These are phyloP conservation scores for Sporothrix protearum DNA, from an alignment of 2,329 filamentous ascomycete species.

Conservation along the genomic window DNA sequence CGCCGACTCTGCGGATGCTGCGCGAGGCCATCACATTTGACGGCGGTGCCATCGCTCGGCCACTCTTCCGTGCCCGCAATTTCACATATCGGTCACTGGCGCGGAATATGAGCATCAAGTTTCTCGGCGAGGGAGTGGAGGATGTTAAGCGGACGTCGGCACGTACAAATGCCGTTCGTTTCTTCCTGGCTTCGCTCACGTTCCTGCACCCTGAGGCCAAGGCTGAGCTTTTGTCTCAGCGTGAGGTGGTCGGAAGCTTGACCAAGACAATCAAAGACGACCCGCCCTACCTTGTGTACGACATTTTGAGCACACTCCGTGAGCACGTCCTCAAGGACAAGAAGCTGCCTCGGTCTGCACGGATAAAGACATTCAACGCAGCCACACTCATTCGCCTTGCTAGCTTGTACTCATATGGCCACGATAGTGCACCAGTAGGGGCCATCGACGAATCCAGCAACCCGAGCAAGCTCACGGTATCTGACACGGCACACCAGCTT, in stretches of 20 bases:
- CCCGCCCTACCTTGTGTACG: slow-evolving; percentile 67
- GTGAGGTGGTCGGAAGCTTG: slow-evolving; percentile 64
- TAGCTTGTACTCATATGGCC: slow-evolving; percentile 63
- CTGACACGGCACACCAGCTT: slow-evolving; percentile 70
- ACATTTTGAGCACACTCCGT: slow-evolving; percentile 69
- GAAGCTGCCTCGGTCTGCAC: slow-evolving; percentile 67
- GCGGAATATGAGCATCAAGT: slow-evolving; percentile 72
- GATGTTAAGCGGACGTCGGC: slow-evolving; percentile 71
- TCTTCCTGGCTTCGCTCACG: slow-evolving; percentile 74
- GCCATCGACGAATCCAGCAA: slow-evolving; percentile 29
- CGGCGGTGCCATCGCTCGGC: slow-evolving; percentile 73
- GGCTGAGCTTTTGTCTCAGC: slow-evolving; percentile 76
- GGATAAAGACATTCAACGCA: slow-evolving; percentile 71
- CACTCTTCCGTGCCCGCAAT: slow-evolving; percentile 73
- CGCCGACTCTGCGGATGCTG: slow-evolving; percentile 79
- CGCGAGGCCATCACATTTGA: slow-evolving; percentile 84
- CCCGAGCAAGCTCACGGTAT: slow-evolving; percentile 51
- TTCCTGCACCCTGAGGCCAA: slow-evolving; percentile 75
- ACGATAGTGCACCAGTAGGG: slow-evolving; percentile 60
- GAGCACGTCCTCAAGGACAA: slow-evolving; percentile 70
- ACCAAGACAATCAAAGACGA: slow-evolving; percentile 77
- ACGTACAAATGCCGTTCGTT: slow-evolving; percentile 76
- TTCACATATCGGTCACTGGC: slow-evolving; percentile 77
- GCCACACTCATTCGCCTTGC: slow-evolving; percentile 70
- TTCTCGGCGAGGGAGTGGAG: slow-evolving; percentile 56